A percentile compares a stretch with the other conserved stretches of the same genome.
phyloP scores from a whole-genome alignment of 2,329 filamentous ascomycete genomes.

The Pyricularia sp. region DNA sequence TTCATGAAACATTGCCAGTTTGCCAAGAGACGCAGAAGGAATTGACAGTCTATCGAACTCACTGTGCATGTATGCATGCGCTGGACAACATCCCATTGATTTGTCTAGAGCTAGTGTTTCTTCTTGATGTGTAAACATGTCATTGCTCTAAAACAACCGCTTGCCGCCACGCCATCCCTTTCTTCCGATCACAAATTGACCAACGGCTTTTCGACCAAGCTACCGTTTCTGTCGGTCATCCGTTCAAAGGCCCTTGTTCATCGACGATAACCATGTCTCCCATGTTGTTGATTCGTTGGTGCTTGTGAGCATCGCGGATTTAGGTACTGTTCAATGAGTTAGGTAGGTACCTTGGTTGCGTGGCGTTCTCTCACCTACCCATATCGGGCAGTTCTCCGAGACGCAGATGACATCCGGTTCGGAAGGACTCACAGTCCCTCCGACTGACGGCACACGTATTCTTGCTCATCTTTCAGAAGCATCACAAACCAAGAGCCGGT shows the following conservation, averaged over 20 bases:
- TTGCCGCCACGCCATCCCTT: background rate
- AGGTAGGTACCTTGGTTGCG: background rate
- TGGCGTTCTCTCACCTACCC: background rate
- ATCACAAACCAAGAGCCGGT: background rate
- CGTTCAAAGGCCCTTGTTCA: background rate
- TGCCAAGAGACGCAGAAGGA: background rate
- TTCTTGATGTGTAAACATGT: background rate
- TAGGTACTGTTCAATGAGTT: background rate
- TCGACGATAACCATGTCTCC: background rate
- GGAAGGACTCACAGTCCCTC: too few species aligned
- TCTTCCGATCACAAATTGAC: background rate
- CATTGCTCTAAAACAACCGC: background rate
- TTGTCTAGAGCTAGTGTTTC: background rate
- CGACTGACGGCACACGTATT: background rate
- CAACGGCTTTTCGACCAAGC: background rate
- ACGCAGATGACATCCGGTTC: background rate
- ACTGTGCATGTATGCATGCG: background rate
- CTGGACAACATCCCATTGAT: background rate
- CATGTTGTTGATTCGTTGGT: background rate
- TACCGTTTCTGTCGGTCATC: background rate
- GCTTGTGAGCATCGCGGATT: background rate
- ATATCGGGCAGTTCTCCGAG: background rate
- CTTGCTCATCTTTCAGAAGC: background rate
- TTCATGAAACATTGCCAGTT: background rate
- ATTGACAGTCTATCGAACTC: background rate